Evolutionary conservation across 176 grass and related monocot genomes (phyloP), one percentile per base, ranked within the genome.

Genomic region (maize (Zea mays)): DNA sequence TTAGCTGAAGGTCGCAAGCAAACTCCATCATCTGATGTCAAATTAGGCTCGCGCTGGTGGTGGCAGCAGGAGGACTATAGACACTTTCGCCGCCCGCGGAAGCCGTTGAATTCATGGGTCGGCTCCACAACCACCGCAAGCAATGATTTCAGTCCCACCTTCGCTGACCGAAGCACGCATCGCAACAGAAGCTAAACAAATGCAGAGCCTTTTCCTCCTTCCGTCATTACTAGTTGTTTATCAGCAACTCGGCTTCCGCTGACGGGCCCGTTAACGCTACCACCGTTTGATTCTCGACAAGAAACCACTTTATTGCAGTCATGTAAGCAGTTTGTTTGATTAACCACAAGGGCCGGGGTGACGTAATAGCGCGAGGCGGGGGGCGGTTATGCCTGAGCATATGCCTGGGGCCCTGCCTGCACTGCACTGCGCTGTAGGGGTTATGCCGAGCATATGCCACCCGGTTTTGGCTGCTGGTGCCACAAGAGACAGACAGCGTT

Each of bases 271-370:
- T 47, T 70, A 80, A 83, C 74, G 84, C 74, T 44, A 67, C 38
- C 52, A 59, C 3, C 45, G 69, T 84, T 69, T 75, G 12, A 79
- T 84, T 83, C 81, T 44, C 4, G 16, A 88, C 86, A 75, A 88
- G 74, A 55, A 64, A 14, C 38, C n/a, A 57, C 81, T 84, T 88
- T 84, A 84, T 75, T 52, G 75, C 4, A 83, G 46, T 55, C 10
- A 7, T 36, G 4, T 27, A 10, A 36, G 4, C 21, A 3, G 3
- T 38, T 56, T n/a, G 19, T n/a, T 55, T 14, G n/a, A 42, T 3
- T 0, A 34, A 44, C 10, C 4, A 46, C n/a, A 45, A 10, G 27
- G 33, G 33, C 16, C 1, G 14, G n/a, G 60, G 50, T 77, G 73
- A 87, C 73, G 79, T 15, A 67, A 50, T 27, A 27, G 27, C 7